A percentile compares a stretch with the other conserved stretches of the same genome.
These are phyloP conservation scores for Sporothrix sp. DNA, from an alignment of 2,329 filamentous ascomycete species.

Conservation along the genomic window DNA sequence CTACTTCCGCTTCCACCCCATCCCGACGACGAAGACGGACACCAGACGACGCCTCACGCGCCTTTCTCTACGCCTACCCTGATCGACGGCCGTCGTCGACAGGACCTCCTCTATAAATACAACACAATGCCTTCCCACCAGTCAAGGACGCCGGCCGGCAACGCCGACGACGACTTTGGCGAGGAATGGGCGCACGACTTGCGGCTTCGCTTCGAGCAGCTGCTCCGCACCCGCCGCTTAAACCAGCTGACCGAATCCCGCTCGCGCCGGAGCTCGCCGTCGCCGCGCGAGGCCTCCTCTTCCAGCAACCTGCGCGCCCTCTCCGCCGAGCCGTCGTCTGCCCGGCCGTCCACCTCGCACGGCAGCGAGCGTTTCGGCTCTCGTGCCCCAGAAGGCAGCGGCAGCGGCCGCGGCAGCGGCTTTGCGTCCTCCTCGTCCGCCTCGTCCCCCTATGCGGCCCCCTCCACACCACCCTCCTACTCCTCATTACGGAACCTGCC, in stretches of 20 bases:
- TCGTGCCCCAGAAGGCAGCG: constrained; percentile 11
- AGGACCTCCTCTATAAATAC: neutral
- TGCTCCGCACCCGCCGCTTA: constrained; percentile 78
- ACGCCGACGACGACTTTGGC: constrained; percentile 41
- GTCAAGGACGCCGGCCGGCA: constrained; percentile 16
- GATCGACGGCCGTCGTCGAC: constrained; percentile 3
- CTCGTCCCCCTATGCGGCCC: neutral
- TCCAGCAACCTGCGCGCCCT: constrained; percentile 37
- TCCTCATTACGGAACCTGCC: constrained; percentile 41
- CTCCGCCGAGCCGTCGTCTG: constrained; percentile 24
- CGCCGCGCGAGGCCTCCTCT: constrained; percentile 41
- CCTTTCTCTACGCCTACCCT: neutral
- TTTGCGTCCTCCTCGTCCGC: neutral
- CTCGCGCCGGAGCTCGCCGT: constrained; percentile 48
- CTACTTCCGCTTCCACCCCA: no score
- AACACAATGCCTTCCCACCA: constrained; percentile 23
- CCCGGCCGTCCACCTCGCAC: constrained; percentile 38
- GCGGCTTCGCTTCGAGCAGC: constrained; percentile 73
- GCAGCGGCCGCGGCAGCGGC: neutral
- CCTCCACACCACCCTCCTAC: constrained; percentile 36
- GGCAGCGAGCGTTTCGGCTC: constrained; percentile 24
- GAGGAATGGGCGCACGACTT: constrained; percentile 72
- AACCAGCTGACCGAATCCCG: constrained; percentile 66
- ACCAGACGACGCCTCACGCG: no score
- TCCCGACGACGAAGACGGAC: no score